Base-by-base conservation (phyloP, 225 moss, liverwort and hornwort genomes). In the Sphagnum contortum region DNA sequence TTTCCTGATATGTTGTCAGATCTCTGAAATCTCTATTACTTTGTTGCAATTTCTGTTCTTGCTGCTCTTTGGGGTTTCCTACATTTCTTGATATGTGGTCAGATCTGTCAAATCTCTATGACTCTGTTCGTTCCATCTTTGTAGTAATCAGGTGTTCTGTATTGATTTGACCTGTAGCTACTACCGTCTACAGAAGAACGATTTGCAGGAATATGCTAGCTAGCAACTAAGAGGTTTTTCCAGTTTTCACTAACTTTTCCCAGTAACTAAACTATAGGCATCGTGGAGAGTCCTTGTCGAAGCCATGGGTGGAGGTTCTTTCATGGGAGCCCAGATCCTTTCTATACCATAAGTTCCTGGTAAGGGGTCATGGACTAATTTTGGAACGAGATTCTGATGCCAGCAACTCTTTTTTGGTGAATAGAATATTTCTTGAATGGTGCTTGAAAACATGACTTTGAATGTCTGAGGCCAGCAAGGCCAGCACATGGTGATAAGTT, bases 271-370 rank as follows among this genome's bases (percentile, higher is more conserved):
- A 45, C 57, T 53, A 67, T 87, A 92, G 90, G 77, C 78, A 65
- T 71, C 57, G n/a, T 13, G 77, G 66, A 51, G 79, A 79, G 13
- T 75, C 64, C 8, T 68, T 67, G 45, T 57, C 69, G 48, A 75
- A 72, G 69, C 87, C 87, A 14, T 94, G 80, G 78, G 86, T 91
- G 52, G 85, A 98, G 82, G 65, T 89, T 10, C 85, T 98, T 46
- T 81, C 93, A 12, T 98, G 98, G 98, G 86, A 93, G 79, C 98
- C 98, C 64, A 85, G 98, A 70, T 85, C 93, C 59, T 98, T 93
- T 73, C 45, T 98, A 13, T 98, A 98, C 46, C 86, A 98, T 79
- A 86, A 98, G 74, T 87, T 98, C 78, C 73, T 98, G 90, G 94
- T 83, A 76, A 46, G 73, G 14, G 63, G 84, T 47, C 5, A 5